Base-by-base conservation (phyloP, 202 grass and related monocot genomes). In the Zoysia matrella region DNA sequence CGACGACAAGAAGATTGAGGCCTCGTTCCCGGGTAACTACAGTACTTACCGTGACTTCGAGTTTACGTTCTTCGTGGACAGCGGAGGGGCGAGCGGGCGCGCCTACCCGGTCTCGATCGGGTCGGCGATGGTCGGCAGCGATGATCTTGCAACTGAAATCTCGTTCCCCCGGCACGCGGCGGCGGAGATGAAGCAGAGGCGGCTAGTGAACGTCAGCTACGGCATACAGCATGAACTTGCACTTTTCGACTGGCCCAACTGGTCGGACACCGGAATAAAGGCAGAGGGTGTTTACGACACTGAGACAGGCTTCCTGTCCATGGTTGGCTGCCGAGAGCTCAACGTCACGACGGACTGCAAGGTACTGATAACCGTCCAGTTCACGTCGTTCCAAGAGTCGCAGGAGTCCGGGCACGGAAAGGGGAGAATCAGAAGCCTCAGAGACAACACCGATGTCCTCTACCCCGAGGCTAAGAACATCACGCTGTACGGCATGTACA, bases 391-490 rank as follows among this genome's bases (percentile, higher is more conserved):
- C 9, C 14, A 82, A 41, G 54, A 74, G 52, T 43, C 3, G 2
- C 12, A 60, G 2, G 52, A 1, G 15, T 22, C 7, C 55, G 15
- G 49, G 15, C 12, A 75, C 3, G 81, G 86, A 5, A 85, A 1
- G 8, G 95, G 90, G 7, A 63, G 7, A 1, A 88, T 94, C 48
- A 80, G 10, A 7, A 98, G 88, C 91, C 77, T 76, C 63, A 89
- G 92, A 9, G 4, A 30, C 7, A 85, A 52, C 16, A 11, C 66
- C 0, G 94, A 97, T 2, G 61, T 1, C 1, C 86, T 94, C 8
- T 89, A 69, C 88, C 89, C 93, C 10, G 40, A 84, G 2, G 57
- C 11, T 15, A 43, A 69, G 5, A 75, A 82, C 12, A 61, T 97
- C 39, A 1, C 0, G 4, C 15, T 87, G 39, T 61, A 4, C 18